These are phyloP conservation scores for Pichia ethanolica DNA, from an alignment of 805 yeast genomes.

Conservation along the genomic window DNA sequence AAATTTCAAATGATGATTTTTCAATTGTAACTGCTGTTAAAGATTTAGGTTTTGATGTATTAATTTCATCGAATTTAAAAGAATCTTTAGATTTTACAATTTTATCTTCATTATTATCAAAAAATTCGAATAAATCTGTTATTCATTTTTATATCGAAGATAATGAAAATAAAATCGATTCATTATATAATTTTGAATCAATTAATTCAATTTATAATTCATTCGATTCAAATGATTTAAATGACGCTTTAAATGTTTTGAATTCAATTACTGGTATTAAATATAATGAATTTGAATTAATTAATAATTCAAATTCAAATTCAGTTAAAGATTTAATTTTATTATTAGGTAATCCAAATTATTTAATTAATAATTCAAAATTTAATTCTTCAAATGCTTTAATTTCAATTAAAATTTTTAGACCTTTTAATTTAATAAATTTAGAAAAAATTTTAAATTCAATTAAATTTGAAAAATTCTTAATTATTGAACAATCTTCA, in stretches of 20 bases:
- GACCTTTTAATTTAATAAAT: constrained; percentile 60
- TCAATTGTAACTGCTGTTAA: constrained; percentile 64
- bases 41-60: constrained; percentile 54
- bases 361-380: constrained; percentile 10
- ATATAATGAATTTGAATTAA: constrained; percentile 35
- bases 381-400: constrained; percentile 32
- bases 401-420: constrained; percentile 54
- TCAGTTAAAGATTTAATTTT: constrained; percentile 38
- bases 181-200: constrained; percentile 8
- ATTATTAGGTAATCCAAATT: constrained; percentile 49
- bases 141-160: constrained; percentile 55
- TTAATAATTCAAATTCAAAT: constrained; percentile 13
- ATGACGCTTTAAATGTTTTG: constrained; percentile 27
- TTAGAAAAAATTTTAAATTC: constrained; percentile 38
- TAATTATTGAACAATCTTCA: constrained; percentile 61
- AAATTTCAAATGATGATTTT: constrained; percentile 54
- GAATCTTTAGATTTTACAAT: constrained; percentile 50
- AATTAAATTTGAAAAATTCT: constrained; percentile 44
- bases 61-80: constrained; percentile 53
- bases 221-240: constrained; percentile 24
- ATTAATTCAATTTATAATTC: constrained; percentile 13
- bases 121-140: constrained; percentile 44
- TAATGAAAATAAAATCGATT: neutral
- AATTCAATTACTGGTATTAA: constrained; percentile 21
- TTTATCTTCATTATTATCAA: constrained; percentile 52